These are phyloP conservation scores for Scortechinia acanthostroma DNA, from an alignment of 2,329 filamentous ascomycete species.

Conservation along the genomic window DNA sequence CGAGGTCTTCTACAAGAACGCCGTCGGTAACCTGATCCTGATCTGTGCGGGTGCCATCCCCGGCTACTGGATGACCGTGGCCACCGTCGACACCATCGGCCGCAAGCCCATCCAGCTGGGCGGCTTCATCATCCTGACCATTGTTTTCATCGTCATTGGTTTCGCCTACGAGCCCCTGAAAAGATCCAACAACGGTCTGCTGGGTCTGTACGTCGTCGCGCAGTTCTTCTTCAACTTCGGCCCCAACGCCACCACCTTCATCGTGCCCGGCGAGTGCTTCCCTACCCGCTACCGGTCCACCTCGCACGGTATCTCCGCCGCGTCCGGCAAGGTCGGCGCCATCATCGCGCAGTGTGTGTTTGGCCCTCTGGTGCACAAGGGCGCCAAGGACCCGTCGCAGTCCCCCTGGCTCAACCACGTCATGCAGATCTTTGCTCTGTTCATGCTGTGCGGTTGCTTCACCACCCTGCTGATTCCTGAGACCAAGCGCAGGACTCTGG, in stretches of 20 bases:
- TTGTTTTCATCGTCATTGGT: conserved; percentile 55
- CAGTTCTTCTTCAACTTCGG: conserved; percentile 34
- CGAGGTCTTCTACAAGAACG: conserved; percentile 65
- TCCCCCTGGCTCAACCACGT: conserved; percentile 71
- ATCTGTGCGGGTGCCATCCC: conserved; percentile 74
- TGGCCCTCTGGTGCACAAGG: conserved; percentile 41
- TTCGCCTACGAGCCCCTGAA: conserved; percentile 50
- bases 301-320: conserved; percentile 23
- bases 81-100: conserved; percentile 66
- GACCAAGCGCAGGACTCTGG: conserved; percentile 47
- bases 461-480: conserved; percentile 48
- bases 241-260: conserved; percentile 23
- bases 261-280: conserved; percentile 24
- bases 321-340: conserved; percentile 21
- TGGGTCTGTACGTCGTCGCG: conserved; percentile 30
- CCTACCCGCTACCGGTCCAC: conserved; percentile 22
- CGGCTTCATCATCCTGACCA: conserved; percentile 52
- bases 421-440: conserved; percentile 60
- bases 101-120: conserved; percentile 71
- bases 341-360: conserved; percentile 38
- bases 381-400: conserved; percentile 32
- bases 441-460: conserved; percentile 49
- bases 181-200: conserved; percentile 40
- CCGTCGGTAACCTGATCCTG: conserved; percentile 72
- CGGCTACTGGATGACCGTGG: conserved; percentile 76